Evolutionary conservation across 495 filamentous ascomycete species (phyloP), one percentile per base, ranked within the genome.

Genomic region (Parachaetomium inaequale): DNA sequence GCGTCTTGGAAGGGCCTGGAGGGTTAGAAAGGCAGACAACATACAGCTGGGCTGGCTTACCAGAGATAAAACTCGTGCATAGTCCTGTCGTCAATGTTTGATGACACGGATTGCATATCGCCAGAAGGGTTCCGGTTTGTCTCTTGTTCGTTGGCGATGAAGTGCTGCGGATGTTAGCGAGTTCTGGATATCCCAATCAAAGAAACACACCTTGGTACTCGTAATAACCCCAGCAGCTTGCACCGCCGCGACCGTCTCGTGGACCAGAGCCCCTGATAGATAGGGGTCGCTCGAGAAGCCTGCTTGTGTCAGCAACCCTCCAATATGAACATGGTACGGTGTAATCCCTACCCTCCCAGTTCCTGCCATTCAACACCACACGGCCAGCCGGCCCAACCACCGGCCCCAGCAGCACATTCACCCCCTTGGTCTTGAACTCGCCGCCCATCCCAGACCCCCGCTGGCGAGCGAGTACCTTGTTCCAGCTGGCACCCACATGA

Each of bases 21-120:
- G 14, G 23, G n/a, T 56, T 17, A 67, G 31, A 55, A 68, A 43
- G 7, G 32, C 17, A 23, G n/a, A 26, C 5, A 68, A 84, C 82
- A 6, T 75, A 77, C 11, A 82, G 70, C 60, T 79, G 72, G 2
- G 6, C 2, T 50, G n/a, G 63, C 73, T 25, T 58, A 77, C 85
- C 86, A 92, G 1, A 89, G 77, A 68, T 90, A 91, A 3, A 89
- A 62, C 70, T 90, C 87, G 66, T 90, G 88, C 65, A 90, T 74
- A 0, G 87, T 88, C 50, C 82, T 77, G 66, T 91, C 86, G 55
- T 87, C 85, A 25, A 88, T 82, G 46, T 87, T 86, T 5, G 83
- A 79, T 10, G 83, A 87, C 14, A 87, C 72, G 1, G 82, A 74
- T 50, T 82, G 69, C 0, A 82, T 68, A 11, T 78, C 75, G 23